phyloP scores from a whole-genome alignment of 2,329 filamentous ascomycete genomes.

The Scytalidium lignicola region DNA sequence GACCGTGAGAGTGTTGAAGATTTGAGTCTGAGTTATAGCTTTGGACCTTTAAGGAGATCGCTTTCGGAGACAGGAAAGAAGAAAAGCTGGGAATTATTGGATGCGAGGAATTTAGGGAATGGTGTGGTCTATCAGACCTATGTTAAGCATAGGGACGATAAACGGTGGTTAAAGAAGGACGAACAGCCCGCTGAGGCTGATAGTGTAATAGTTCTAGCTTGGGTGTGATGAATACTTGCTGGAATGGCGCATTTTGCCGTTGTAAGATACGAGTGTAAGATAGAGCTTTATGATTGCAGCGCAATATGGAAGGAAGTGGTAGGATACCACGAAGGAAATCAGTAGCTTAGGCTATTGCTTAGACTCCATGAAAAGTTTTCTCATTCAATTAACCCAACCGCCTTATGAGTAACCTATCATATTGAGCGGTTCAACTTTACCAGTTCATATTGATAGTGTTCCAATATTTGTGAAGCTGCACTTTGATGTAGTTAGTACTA shows the following conservation, averaged over 20 bases:
- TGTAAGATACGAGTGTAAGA: too few relatives aligned
- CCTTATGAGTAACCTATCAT: too few relatives aligned
- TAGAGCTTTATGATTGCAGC: too few relatives aligned
- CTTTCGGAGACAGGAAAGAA: slow-evolving; percentile 44
- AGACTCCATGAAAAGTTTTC: too few relatives aligned
- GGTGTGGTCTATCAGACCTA: slow-evolving; percentile 50
- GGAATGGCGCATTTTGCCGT: neutral
- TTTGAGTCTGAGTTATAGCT: slow-evolving; percentile 32
- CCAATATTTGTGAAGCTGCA: too few relatives aligned
- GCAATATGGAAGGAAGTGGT: too few relatives aligned
- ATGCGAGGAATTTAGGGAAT: slow-evolving; percentile 41
- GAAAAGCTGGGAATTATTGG: slow-evolving; percentile 48
- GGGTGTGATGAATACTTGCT: slow-evolving; percentile 15
- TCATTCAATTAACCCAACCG: too few relatives aligned
- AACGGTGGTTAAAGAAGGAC: slow-evolving; percentile 39
- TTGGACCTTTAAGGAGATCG: slow-evolving; percentile 43
- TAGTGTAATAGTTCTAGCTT: slow-evolving; percentile 23
- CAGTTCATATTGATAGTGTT: too few relatives aligned
- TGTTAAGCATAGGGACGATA: slow-evolving; percentile 45
- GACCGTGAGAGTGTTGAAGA: slow-evolving; percentile 23
- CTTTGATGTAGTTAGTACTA: too few relatives aligned
- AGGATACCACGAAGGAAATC: too few relatives aligned
- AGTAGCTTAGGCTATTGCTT: too few relatives aligned
- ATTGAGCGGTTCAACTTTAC: too few relatives aligned
- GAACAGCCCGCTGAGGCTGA: slow-evolving; percentile 17